Evolutionary conservation across 2,329 filamentous ascomycete species (phyloP).

Genomic region (Colletotrichum noveboracense): DNA sequence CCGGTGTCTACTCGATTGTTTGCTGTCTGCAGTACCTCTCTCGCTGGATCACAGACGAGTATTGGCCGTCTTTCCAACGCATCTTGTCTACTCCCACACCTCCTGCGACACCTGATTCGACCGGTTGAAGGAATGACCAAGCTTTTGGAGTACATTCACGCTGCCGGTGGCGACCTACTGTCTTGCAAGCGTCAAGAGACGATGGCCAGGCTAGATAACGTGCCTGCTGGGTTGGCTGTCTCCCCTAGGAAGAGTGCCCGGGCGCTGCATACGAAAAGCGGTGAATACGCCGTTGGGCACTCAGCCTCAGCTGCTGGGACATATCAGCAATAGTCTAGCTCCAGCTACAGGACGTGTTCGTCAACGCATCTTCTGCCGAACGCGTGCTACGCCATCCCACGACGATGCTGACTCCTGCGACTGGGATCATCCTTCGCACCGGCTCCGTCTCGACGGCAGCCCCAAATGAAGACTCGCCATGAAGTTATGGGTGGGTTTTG

Average conservation of each 20-base stretch:
- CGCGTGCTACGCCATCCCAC: background rate
- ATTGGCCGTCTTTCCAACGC: background rate
- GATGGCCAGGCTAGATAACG: too few relatives aligned
- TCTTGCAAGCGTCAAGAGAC: too few relatives aligned
- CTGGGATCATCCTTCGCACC: background rate
- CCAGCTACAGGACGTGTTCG: background rate
- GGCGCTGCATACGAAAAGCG: background rate
- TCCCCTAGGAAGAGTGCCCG: background rate
- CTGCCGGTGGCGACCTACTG: background rate
- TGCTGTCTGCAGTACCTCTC: background rate
- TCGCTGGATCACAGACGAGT: background rate
- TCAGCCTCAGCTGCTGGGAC: background rate
- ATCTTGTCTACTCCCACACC: background rate
- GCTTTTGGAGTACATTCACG: background rate
- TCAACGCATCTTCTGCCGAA: background rate
- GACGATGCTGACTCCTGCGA: background rate
- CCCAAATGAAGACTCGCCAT: background rate
- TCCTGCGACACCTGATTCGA: background rate
- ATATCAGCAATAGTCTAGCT: background rate
- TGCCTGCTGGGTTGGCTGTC: background rate
- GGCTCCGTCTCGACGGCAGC: background rate
- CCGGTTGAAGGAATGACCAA: too few relatives aligned
- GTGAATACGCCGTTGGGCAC: background rate
- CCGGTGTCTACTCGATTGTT: background rate
- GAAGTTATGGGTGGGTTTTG: background rate